Base-by-base conservation (phyloP, 2,329 filamentous ascomycete species). In the Cercospora sp. region DNA sequence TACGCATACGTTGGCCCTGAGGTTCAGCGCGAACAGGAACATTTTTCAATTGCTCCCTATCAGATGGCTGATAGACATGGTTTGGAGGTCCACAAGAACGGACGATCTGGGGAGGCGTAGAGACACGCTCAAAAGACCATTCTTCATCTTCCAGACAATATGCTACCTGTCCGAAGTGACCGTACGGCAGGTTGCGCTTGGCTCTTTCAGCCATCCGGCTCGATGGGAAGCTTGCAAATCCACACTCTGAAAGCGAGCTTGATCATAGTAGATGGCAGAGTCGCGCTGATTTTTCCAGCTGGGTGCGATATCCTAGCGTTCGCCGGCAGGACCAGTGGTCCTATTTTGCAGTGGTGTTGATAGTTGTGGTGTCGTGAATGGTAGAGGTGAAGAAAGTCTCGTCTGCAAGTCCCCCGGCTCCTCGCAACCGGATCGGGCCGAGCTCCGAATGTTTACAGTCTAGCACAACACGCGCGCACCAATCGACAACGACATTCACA, bases 201-300 rank as follows among this genome's bases (percentile, higher is more conserved):
- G 80, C 77, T 64, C 78, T 79, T 65, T 88, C 84, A 88, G 83
- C 84, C 87, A 89, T 89, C 80, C 74, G 86, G 84, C 78, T 80
- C 80, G 75, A 75, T 62, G 68, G 61, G 69, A 48, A 55, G 64
- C 67, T 60, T 65, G 67, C 65, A 57, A 57, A 45, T 20, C 51
- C 57, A 61, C 31, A 58, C 30, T 53, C 28, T 65, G 48, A 63
- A 59, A n/a, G 55, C 65, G 55, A 36, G 30, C 39, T 53, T 48
- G 64, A 63, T 71, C 73, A 75, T 75, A 73, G 62, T 73, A 66
- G 51, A 62, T 31, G 30, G 26, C 30, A 23, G n/a, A 33, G 31
- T 33, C 28, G 48, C 48, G 48, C 23, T 13, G 23, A 55, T 55
- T 55, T 26, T 28, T 30, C 20, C 48, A n/a, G 12, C 30, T 16